Evolutionary conservation across 768 basidiomycete species (phyloP), one percentile per base, ranked within the genome.

Genomic region (Trametes meyenii): DNA sequence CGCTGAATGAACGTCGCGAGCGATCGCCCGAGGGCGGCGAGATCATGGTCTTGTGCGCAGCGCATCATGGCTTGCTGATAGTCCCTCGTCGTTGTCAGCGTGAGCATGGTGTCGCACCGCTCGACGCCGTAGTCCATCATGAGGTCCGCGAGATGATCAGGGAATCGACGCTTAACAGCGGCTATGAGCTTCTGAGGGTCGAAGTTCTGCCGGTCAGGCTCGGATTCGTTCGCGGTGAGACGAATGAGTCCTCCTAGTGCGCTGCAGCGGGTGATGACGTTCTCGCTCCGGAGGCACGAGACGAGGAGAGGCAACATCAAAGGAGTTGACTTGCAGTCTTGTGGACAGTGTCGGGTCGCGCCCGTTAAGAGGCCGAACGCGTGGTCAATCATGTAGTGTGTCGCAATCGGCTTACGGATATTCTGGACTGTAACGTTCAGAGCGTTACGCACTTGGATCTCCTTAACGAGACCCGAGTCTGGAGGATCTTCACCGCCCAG

Each of bases 181-280:
- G 62, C 61, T 29, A 87, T 75, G 62, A 88, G 72, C 10, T 72
- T 74, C 49, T 71, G 71, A 1, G 84, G 85, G 65, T 88, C 86
- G 23, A 82, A 69, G n/a, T 62, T 56, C 5, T 77, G 73, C 35
- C 75, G 72, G 55, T 87, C 85, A 0, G 71, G 67, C 60, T 85
- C 81, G 1, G 77, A 70, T 11, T 78, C 75, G 5, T 70, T 63
- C 16, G 65, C 69, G 67, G 85, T 79, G 12, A 88, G 72, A 29
- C 83, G 79, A 38, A 87, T 73, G 17, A 89, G 72, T 5, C 77
- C 85, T 3, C 80, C 81, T 5, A 88, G 76, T 14, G 81, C 85
- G 1, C 71, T 71, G 67, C 78, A 81, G 5, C 85, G 82, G 2
- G 73, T 77, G 36, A 78, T 75, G 72, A 86, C 79, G 68, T 87